These are phyloP conservation scores for Oidiodendron maius DNA, from an alignment of 495 filamentous ascomycete genomes.

Conservation along the genomic window DNA sequence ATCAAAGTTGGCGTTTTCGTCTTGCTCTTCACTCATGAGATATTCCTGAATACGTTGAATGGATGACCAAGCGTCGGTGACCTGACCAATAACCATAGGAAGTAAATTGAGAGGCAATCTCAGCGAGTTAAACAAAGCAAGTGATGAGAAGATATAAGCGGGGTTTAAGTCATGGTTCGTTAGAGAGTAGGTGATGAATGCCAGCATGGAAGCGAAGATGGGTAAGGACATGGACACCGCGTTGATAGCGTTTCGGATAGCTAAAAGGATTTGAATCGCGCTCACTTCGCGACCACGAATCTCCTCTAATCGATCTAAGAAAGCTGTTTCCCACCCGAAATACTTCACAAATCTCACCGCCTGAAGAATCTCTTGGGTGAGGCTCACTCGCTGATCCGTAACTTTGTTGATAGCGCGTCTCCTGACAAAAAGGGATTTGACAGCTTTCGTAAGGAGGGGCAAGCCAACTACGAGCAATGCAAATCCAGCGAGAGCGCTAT, in stretches of 20 bases:
- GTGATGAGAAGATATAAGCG: constrained; percentile 81
- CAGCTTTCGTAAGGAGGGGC: constrained; percentile 65
- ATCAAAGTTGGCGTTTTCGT: constrained; percentile 64
- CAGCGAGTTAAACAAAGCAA: constrained; percentile 87
- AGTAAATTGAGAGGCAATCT: constrained; percentile 85
- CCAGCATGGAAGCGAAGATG: constrained; percentile 88
- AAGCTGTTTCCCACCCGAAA: constrained; percentile 90
- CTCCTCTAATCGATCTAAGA: constrained; percentile 66
- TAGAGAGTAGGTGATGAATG: constrained; percentile 88
- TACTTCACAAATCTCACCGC: constrained; percentile 92
- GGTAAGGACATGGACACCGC: constrained; percentile 71
- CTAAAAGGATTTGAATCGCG: constrained; percentile 71
- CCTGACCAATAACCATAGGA: constrained; percentile 80
- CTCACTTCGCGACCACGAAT: constrained; percentile 71
- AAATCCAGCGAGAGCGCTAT: constrained; percentile 85
- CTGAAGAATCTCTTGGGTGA: constrained; percentile 90
- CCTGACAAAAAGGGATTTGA: constrained; percentile 63
- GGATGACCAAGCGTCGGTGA: constrained; percentile 83
- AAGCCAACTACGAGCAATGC: constrained; percentile 71
- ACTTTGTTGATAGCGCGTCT: constrained; percentile 81
- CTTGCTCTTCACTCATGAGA: constrained; percentile 74
- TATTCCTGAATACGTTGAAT: constrained; percentile 82
- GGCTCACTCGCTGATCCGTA: constrained; percentile 81
- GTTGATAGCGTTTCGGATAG: constrained; percentile 78
- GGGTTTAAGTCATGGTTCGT: constrained; percentile 65